These are phyloP conservation scores for Emergomyces orientalis DNA, from an alignment of 2,329 filamentous ascomycete genomes.

Conservation along the genomic window DNA sequence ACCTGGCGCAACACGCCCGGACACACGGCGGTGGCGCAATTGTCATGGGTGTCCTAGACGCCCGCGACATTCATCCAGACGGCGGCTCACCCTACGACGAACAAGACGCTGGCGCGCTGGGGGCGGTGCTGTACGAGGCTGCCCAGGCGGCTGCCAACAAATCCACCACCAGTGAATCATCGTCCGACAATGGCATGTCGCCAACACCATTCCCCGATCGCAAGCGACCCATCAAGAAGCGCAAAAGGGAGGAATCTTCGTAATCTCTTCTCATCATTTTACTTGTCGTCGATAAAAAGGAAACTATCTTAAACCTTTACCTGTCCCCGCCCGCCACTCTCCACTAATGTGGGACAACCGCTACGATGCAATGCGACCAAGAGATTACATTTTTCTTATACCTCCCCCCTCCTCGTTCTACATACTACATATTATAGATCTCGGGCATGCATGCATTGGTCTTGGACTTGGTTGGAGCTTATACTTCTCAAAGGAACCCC, in stretches of 20 bases:
- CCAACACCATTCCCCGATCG: slow-evolving; percentile 29
- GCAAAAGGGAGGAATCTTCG: slow-evolving; percentile 53
- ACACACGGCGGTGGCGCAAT: slow-evolving; percentile 87
- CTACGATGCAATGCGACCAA: slow-evolving; percentile 35
- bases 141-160: slow-evolving; percentile 62
- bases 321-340: background rate
- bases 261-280: slow-evolving; percentile 6
- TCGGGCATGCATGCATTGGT: slow-evolving; percentile 1
- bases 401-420: background rate
- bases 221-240: slow-evolving; percentile 60
- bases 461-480: background rate
- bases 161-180: slow-evolving; percentile 36
- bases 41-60: slow-evolving; percentile 78
- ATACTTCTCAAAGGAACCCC: background rate
- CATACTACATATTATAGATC: background rate
- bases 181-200: slow-evolving; percentile 26
- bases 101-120: slow-evolving; percentile 56
- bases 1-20: slow-evolving; percentile 88
- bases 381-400: slow-evolving; percentile 20
- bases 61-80: slow-evolving; percentile 47
- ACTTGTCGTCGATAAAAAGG: slow-evolving; percentile 7
- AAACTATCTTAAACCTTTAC: background rate
- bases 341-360: background rate
- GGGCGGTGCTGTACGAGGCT: slow-evolving; percentile 73
- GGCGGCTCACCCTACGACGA: slow-evolving; percentile 40